A percentile compares a stretch with the other conserved stretches of the same genome.
These are phyloP conservation scores for Lizonia empirigonia DNA, from an alignment of 2,329 filamentous ascomycete species.

Conservation along the genomic window DNA sequence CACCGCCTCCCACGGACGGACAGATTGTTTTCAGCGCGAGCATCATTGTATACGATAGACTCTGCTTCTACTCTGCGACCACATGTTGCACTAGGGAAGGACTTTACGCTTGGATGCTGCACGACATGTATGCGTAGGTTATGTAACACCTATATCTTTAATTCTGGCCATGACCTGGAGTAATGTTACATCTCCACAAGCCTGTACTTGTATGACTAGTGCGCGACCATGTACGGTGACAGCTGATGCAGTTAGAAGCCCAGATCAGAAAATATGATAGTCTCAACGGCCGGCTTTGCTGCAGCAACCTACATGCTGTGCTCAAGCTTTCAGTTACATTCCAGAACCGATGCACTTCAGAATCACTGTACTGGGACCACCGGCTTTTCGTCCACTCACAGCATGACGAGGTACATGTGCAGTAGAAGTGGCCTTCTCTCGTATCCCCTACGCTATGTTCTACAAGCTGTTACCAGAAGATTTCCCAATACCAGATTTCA, in stretches of 20 bases:
- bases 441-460: too few species aligned
- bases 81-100: constrained; percentile 18
- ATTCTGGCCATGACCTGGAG: constrained; percentile 3
- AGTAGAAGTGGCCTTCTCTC: too few species aligned
- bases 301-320: background rate
- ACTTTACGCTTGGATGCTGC: constrained; percentile 22
- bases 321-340: background rate
- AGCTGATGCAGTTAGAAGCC: background rate
- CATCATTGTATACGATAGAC: constrained; percentile 31
- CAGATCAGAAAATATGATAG: background rate
- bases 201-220: background rate
- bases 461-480: too few species aligned
- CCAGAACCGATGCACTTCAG: too few species aligned
- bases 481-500: too few species aligned
- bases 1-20: constrained; percentile 11
- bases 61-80: constrained; percentile 24
- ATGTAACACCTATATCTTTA: constrained; percentile 11
- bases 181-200: background rate
- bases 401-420: too few species aligned
- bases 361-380: too few species aligned
- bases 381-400: too few species aligned
- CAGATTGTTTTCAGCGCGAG: constrained; percentile 22
- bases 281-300: background rate
- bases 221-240: background rate
- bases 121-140: constrained; percentile 28